Evolutionary conservation across 805 yeast genomes (phyloP), one percentile per base, ranked within the genome.

Genomic region (Metschnikowia lochheadii): DNA sequence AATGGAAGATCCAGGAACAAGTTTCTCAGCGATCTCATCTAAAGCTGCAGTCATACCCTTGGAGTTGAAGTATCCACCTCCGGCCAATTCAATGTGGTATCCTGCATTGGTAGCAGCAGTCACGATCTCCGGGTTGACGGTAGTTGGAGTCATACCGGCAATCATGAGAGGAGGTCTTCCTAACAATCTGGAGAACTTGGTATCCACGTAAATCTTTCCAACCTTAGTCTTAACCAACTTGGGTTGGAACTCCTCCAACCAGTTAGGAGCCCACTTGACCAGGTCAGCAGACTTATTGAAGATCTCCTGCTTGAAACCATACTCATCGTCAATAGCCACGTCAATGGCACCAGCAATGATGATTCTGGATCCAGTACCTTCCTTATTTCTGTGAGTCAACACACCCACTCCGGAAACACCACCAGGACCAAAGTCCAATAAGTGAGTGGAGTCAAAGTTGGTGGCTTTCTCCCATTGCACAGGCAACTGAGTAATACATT

Each of bases 131-230:
- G 98, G 94, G 59, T 88, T 85, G 50, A 91, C 97, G 32, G 99
- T 94, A 40, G 96, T 83, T 67, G 99, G 99, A 38, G 99, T 94
- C 99, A 94, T 94, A 76, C 99, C 99, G 36, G 99, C 96, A 60
- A 94, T 94, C 85, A 95, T 85, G 60, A 94, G 75, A 53, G 99
- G 99, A 55, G 99, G 91, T 72, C 90, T 87, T 55, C 97, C 96
- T 56, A 94, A 74, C 61, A 94, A 79, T 68, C 91, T 80, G 47
- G 96, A 88, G 73, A 92, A 90, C 73, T 90, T 91, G 61, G 99
- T 94, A 70, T 91, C 95, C 52, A 94, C 97, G 64, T 74, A 89
- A 44, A 85, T 76, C 68, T 88, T 84, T 60, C 89, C 91, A 51
- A 56, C 56, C 17, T 70, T 64, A 56, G 89, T 88, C 72, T 87